A percentile compares a stretch with the other conserved stretches of the same genome.
Evolutionary conservation across 306 rosid genomes (phyloP).

Genomic region (Prunus mume): DNA sequence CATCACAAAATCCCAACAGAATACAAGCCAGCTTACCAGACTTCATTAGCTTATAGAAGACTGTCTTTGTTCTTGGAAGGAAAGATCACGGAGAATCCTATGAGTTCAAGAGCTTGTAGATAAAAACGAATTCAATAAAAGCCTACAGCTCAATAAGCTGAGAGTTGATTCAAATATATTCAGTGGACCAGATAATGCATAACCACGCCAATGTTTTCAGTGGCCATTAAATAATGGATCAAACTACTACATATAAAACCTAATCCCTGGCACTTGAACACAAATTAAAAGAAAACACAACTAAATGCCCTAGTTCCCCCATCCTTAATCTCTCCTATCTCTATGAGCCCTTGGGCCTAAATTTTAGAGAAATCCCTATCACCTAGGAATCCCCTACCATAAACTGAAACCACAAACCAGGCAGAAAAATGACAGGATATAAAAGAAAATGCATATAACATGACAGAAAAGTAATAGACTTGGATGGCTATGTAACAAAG

Average conservation of each 20-base stretch:
- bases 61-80: background rate
- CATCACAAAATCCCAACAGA: too few species aligned
- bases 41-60: background rate
- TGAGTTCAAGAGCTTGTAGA: background rate
- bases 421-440: background rate
- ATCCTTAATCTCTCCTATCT: background rate
- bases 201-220: too few species aligned
- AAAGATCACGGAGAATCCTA: background rate
- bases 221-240: too few species aligned
- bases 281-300: background rate
- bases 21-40: background rate
- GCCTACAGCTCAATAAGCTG: background rate
- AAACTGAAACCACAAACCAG: background rate
- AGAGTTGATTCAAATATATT: too few species aligned
- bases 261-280: background rate
- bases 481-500: too few species aligned
- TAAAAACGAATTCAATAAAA: too few species aligned
- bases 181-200: too few species aligned
- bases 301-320: background rate
- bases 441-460: background rate
- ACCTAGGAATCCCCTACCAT: background rate
- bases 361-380: background rate
- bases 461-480: background rate
- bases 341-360: background rate
- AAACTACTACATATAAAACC: too few species aligned